These are phyloP conservation scores for Bisporella sp. DNA, from an alignment of 2,329 filamentous ascomycete species.

Conservation along the genomic window DNA sequence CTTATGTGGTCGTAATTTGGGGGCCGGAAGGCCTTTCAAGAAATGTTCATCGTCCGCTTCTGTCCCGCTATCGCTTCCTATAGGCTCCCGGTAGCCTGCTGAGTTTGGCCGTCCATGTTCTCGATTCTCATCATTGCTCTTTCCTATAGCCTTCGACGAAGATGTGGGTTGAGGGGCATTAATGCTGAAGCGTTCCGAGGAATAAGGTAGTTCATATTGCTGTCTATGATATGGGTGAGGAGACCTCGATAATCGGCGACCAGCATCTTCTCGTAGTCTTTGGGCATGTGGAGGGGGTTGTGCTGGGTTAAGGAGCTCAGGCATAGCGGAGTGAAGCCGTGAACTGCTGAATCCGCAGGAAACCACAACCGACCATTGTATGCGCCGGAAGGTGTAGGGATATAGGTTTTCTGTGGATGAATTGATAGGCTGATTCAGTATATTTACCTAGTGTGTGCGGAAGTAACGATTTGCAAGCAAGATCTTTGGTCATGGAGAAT, in stretches of 20 bases:
- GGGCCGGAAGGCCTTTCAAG: slow-evolving; percentile 76
- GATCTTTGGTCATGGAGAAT: too few species aligned
- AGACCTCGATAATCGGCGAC: slow-evolving; percentile 37
- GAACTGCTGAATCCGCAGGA: neutral
- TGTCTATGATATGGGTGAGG: slow-evolving; percentile 63
- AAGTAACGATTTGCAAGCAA: too few species aligned
- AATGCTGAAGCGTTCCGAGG: slow-evolving; percentile 33
- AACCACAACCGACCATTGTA: too few species aligned
- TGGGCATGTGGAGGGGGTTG: slow-evolving; percentile 5
- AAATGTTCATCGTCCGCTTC: slow-evolving; percentile 94
- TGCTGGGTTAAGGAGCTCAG: slow-evolving; percentile 3
- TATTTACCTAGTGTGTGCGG: too few species aligned
- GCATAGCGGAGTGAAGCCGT: slow-evolving; percentile 2
- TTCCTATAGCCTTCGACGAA: slow-evolving; percentile 21
- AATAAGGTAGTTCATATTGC: slow-evolving; percentile 46
- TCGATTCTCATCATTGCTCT: slow-evolving; percentile 26
- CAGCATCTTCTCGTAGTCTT: slow-evolving; percentile 4
- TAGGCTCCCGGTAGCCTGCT: slow-evolving; percentile 28
- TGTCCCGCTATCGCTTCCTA: slow-evolving; percentile 81
- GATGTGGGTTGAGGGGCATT: slow-evolving; percentile 18
- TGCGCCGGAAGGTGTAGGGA: too few species aligned
- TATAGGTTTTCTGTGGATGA: too few species aligned
- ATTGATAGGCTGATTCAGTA: too few species aligned
- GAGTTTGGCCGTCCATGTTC: slow-evolving; percentile 11
- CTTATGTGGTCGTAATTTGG: slow-evolving; percentile 66